Conservation (phyloP, 139 green algal genomes). For the Pseudopediastrum boryanum region DNA sequence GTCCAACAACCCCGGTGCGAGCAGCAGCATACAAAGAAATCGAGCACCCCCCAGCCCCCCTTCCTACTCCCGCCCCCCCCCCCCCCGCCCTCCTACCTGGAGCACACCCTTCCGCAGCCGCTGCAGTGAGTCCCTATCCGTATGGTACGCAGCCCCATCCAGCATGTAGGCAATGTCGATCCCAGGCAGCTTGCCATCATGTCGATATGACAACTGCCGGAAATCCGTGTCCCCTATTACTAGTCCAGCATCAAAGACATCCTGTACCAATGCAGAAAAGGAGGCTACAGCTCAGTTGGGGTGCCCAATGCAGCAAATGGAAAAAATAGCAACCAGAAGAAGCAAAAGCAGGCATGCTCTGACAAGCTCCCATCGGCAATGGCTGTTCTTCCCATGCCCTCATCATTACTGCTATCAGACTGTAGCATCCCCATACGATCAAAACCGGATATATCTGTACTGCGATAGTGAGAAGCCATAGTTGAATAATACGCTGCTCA, state of each 20-base stretch:
- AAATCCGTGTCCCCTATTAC: conserved; percentile 41
- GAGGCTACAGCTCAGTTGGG: not conserved
- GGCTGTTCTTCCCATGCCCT: not conserved
- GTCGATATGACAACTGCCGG: conserved; percentile 23
- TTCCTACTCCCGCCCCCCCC: not conserved
- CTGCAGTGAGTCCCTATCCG: conserved; percentile 14
- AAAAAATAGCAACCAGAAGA: not conserved
- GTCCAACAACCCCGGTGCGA: not conserved
- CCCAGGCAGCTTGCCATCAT: conserved; percentile 24
- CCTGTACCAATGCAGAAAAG: not conserved
- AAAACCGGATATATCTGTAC: too few relatives aligned
- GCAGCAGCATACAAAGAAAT: not conserved
- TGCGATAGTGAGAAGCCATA: too few relatives aligned
- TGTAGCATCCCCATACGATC: too few relatives aligned
- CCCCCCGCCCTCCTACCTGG: conserved; percentile 4
- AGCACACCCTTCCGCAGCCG: conserved; percentile 26
- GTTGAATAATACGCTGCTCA: too few relatives aligned
- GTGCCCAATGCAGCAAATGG: not conserved
- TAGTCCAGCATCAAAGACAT: conserved; percentile 35
- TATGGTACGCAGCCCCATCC: conserved; percentile 34
- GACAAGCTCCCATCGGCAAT: not conserved
- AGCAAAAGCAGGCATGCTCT: not conserved
- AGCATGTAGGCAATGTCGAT: conserved; percentile 33
- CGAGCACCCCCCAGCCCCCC: not conserved
- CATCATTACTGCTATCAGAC: not conserved